Conservation (phyloP, 176 grass and related monocot genomes). For the Dendrocalamus sinicus region DNA sequence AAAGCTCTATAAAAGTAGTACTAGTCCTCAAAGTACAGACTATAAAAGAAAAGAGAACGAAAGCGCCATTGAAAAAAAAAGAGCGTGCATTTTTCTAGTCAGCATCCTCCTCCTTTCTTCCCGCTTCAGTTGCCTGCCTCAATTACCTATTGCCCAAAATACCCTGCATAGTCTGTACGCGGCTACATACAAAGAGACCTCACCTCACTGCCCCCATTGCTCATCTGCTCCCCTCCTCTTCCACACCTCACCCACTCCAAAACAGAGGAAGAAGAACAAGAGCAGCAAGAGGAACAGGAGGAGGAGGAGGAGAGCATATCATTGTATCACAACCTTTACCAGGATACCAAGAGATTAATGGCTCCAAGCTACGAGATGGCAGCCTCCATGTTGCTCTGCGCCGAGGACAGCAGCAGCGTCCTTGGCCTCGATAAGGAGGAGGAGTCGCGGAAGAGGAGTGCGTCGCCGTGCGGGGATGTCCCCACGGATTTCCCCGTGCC, state of each 20-base stretch:
- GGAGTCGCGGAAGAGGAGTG: conserved; percentile 1
- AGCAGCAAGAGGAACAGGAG: background rate
- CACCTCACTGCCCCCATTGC: conserved; percentile 19
- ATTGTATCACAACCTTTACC: background rate
- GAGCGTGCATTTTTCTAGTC: conserved; percentile 14
- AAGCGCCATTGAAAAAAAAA: conserved; percentile 22
- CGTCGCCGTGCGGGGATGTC: conserved; percentile 34
- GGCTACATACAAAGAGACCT: conserved; percentile 32
- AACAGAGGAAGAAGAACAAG: conserved; percentile 20
- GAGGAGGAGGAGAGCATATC: conserved; percentile 37
- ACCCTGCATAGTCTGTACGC: conserved; percentile 29
- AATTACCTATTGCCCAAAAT: conserved; percentile 37
- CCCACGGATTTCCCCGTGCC: conserved; percentile 55
- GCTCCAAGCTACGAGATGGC: conserved; percentile 72
- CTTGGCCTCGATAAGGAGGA: conserved; percentile 61
- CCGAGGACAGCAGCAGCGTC: conserved; percentile 87
- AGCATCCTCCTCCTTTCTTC: conserved; percentile 48
- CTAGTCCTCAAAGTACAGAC: conserved; percentile 47
- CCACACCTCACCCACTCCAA: conserved; percentile 26
- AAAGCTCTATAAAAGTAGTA: conserved; percentile 36
- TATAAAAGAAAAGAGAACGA: conserved; percentile 30
- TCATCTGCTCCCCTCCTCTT: conserved; percentile 37
- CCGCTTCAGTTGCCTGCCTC: conserved; percentile 18
- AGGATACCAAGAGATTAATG: conserved; percentile 37
- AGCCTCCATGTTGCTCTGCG: conserved; percentile 86